phyloP scores from a whole-genome alignment of 2,329 filamentous ascomycete genomes.

The Dryadomyces sulphureus region DNA sequence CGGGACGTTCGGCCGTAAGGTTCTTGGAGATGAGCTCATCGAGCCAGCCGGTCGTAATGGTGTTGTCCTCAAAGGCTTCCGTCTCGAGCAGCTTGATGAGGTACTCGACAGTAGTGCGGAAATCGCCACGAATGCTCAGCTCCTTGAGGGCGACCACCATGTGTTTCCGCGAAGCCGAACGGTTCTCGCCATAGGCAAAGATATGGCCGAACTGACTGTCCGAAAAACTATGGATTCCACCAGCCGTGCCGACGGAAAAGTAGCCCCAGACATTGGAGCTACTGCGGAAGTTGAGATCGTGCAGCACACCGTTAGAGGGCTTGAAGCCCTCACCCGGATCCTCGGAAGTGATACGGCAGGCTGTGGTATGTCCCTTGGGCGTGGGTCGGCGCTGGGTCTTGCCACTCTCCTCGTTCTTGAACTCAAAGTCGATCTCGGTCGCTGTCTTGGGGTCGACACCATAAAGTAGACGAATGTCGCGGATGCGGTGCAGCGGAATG shows the following conservation, averaged over 20 bases:
- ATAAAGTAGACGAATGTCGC: slow-evolving; percentile 91
- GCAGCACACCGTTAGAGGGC: slow-evolving; percentile 96
- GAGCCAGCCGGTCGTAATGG: slow-evolving; percentile 96
- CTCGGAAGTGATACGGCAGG: slow-evolving; percentile 97
- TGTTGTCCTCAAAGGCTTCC: slow-evolving; percentile 96
- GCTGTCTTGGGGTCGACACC: slow-evolving; percentile 81
- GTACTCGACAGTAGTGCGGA: slow-evolving; percentile 96
- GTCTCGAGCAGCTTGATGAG: slow-evolving; percentile 98
- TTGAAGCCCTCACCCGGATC: slow-evolving; percentile 99
- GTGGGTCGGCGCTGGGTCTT: slow-evolving; percentile 78
- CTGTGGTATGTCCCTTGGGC: slow-evolving; percentile 93
- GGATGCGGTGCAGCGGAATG: slow-evolving; percentile 85
- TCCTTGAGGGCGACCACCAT: slow-evolving; percentile 99
- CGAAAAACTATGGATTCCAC: slow-evolving; percentile 97
- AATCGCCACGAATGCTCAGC: slow-evolving; percentile 97
- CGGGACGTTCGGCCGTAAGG: slow-evolving; percentile 87
- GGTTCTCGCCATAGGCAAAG: slow-evolving; percentile 96
- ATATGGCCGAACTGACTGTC: slow-evolving; percentile 99
- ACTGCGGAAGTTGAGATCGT: slow-evolving; percentile 96
- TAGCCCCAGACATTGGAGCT: slow-evolving; percentile 99
- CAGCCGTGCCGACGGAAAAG: slow-evolving; percentile 93
- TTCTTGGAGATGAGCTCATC: slow-evolving; percentile 98
- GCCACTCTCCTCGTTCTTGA: slow-evolving; percentile 70
- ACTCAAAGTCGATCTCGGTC: slow-evolving; percentile 91
- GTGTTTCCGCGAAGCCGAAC: slow-evolving; percentile 90